Evolutionary conservation across 176 grass and related monocot species (phyloP), one percentile per base, ranked within the genome.

Genomic region (Carex littledalei): DNA sequence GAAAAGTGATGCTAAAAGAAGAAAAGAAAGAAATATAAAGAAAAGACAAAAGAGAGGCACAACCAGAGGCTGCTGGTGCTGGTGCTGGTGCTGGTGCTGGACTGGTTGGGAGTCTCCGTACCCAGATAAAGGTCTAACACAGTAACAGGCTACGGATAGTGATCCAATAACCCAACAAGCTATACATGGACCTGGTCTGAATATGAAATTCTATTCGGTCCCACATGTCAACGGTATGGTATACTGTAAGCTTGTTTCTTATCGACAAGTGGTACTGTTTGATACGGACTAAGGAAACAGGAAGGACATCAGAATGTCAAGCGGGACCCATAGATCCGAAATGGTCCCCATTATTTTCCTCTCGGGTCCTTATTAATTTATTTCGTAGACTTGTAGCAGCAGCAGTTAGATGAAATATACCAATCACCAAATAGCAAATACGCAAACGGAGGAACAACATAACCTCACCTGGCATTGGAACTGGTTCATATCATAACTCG

Each of bases 1-100:
- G 21, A 37, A 4, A 64, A 29, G 12, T 18, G 55, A 17, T 67
- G 12, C 43, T 52, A 31, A 69, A 83, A 83, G 15, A 83, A 34
- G 41, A 60, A 22, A 41, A 31, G 21, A 64, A 47, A 63, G 16
- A 67, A 66, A 39, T 39, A 67, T 18, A 69, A 67, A 54, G 21
- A 82, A 61, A n/a, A 81, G 54, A 81, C 79, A 61, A 63, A 81
- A 63, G 22, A 47, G 41, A 55, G 22, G 63, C 61, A 67, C 52
- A 41, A 21, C 61, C 52, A 53, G 81, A 69, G 49, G 24, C 81
- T 53, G 62, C 63, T 53, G n/a, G 2, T n/a, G n/a, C n/a, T n/a
- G n/a, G n/a, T 53, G 62, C 63, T 53, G n/a, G 0, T 24, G 24
- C 24, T 34, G 35, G 32, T 41, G 3, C 10, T 13, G 63, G 29